Conservation (phyloP, 1,284 basidiomycete genomes). For the Hemileia vastatrix region DNA sequence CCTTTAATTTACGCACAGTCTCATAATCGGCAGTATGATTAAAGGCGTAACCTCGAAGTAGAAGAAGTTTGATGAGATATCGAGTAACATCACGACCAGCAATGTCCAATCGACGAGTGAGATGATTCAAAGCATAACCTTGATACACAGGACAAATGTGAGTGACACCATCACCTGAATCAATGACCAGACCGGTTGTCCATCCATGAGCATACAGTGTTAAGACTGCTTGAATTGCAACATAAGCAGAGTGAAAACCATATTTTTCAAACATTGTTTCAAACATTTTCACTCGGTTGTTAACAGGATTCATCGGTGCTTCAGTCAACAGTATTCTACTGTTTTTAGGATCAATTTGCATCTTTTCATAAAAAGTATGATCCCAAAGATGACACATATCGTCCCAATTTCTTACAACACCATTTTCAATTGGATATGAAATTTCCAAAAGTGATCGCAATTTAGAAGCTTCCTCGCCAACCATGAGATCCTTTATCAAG, state of each 20-base stretch:
- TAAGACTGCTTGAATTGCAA: conserved; percentile 91
- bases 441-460: conserved; percentile 93
- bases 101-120: conserved; percentile 87
- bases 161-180: conserved; percentile 97
- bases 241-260: conserved; percentile 96
- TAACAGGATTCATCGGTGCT: conserved; percentile 85
- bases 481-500: too few relatives aligned
- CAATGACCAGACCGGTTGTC: conserved; percentile 95
- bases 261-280: conserved; percentile 99
- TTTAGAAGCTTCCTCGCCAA: too few relatives aligned
- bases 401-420: conserved; percentile 76
- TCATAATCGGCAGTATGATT: conserved; percentile 96
- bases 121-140: conserved; percentile 98
- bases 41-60: conserved; percentile 87
- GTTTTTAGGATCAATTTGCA: too few relatives aligned
- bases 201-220: conserved; percentile 98
- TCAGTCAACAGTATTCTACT: conserved; percentile 94
- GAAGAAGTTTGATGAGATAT: conserved; percentile 81
- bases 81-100: conserved; percentile 96
- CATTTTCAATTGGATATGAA: conserved; percentile 85
- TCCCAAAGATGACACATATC: conserved; percentile 98
- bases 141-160: conserved; percentile 99
- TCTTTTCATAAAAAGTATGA: conserved; percentile 95
- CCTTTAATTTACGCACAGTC: conserved; percentile 82
- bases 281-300: conserved; percentile 85